These are phyloP conservation scores for Alternaria infectoria DNA, from an alignment of 2,329 filamentous ascomycete genomes.

Conservation along the genomic window DNA sequence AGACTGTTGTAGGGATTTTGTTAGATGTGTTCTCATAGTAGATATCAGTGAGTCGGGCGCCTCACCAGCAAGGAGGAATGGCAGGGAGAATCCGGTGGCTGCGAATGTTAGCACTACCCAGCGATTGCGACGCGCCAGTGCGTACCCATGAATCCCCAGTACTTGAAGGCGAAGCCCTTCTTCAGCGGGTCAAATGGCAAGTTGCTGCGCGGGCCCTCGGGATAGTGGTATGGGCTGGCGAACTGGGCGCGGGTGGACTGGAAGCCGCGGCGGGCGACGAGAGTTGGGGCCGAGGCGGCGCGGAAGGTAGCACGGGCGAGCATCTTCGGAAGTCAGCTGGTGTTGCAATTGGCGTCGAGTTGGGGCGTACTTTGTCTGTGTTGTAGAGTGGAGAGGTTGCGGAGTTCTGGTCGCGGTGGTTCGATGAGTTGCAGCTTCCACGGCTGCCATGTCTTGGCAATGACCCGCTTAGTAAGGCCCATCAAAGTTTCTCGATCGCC, in stretches of 20 bases:
- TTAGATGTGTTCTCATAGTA: slow-evolving; percentile 24
- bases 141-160: slow-evolving; percentile 79
- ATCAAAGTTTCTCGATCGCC: slow-evolving; percentile 8
- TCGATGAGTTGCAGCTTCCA: slow-evolving; percentile 9
- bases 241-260: slow-evolving; percentile 85
- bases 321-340: slow-evolving; percentile 68
- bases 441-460: slow-evolving; percentile 4
- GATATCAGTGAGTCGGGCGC: not conserved
- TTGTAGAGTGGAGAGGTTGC: slow-evolving; percentile 34
- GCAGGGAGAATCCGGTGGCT: slow-evolving; percentile 65
- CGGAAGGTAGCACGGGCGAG: slow-evolving; percentile 71
- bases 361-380: slow-evolving; percentile 37
- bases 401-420: slow-evolving; percentile 23
- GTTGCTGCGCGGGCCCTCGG: slow-evolving; percentile 93
- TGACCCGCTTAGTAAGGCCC: not conserved
- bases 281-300: slow-evolving; percentile 63
- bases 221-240: slow-evolving; percentile 95
- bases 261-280: slow-evolving; percentile 90
- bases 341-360: slow-evolving; percentile 30
- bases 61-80: slow-evolving; percentile 70
- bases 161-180: slow-evolving; percentile 81
- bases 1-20: slow-evolving; percentile 55
- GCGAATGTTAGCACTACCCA: slow-evolving; percentile 46
- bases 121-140: slow-evolving; percentile 35
- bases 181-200: slow-evolving; percentile 96